Percentiles rank a stretch among this genome's conserved stretches.
phyloP scores from a whole-genome alignment of 306 rosid species.

The Castanospermum australe region DNA sequence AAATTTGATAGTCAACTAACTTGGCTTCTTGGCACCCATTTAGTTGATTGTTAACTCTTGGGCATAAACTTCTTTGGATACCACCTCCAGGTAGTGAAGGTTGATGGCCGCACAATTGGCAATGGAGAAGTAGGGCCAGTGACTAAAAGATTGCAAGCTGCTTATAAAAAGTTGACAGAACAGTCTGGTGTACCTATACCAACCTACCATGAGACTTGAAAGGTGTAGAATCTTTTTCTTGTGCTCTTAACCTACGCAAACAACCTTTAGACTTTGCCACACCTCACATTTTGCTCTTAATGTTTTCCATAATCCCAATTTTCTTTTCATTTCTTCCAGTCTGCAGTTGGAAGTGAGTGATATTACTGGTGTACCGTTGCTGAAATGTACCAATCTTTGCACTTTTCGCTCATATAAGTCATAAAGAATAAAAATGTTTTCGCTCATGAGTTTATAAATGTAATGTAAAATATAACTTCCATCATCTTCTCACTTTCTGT shows the following conservation, averaged over 20 bases:
- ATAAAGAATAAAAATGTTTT: not conserved
- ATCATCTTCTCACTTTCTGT: not conserved
- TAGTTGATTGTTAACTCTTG: not conserved
- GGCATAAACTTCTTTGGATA: not conserved
- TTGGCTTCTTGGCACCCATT: not conserved
- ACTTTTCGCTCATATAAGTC: not conserved
- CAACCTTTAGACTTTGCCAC: not conserved
- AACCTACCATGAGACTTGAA: slow-evolving; percentile 22
- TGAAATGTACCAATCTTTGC: not conserved
- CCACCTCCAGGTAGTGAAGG: slow-evolving; percentile 68
- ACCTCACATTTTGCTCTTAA: not conserved
- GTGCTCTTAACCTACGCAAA: slow-evolving; percentile 22
- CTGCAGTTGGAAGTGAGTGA: slow-evolving; percentile 2
- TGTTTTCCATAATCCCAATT: not conserved
- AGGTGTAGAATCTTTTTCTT: slow-evolving; percentile 12
- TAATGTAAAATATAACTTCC: not conserved
- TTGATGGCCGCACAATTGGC: slow-evolving; percentile 85
- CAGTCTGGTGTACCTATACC: slow-evolving; percentile 65
- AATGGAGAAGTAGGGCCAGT: slow-evolving; percentile 76
- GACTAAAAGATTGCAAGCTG: slow-evolving; percentile 67
- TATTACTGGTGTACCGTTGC: not conserved
- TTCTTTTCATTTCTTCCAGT: not conserved
- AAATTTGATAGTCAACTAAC: not conserved
- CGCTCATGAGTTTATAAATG: not conserved
- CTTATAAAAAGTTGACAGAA: slow-evolving; percentile 68